A percentile compares a stretch with the other conserved stretches of the same genome.
These are phyloP conservation scores for Kwoniella botswanensis DNA, from an alignment of 768 basidiomycete species.

Conservation along the genomic window DNA sequence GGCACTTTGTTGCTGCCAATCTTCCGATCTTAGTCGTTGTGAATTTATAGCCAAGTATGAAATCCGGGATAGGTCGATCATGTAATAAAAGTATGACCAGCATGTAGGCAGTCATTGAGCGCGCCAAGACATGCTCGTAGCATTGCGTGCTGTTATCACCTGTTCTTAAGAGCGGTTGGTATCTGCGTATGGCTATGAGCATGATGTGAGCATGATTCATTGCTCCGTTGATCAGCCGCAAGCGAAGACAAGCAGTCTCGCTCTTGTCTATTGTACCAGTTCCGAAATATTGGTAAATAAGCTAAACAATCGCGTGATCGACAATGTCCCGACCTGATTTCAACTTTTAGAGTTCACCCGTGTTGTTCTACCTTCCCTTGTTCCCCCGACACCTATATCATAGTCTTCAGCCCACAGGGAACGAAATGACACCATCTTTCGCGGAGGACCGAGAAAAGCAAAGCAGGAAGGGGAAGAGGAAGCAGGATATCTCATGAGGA, in stretches of 20 bases:
- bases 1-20: too few species aligned
- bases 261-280: not conserved
- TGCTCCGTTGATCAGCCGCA: too few species aligned
- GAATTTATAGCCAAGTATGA: not conserved
- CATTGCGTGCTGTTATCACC: conserved; percentile 7
- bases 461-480: not conserved
- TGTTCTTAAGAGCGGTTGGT: not conserved
- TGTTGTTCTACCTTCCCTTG: not conserved
- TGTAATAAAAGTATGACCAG: not conserved
- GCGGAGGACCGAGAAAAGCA: not conserved
- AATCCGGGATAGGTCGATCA: not conserved
- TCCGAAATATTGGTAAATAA: not conserved
- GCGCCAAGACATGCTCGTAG: not conserved
- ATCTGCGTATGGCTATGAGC: not conserved
- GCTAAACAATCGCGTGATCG: not conserved
- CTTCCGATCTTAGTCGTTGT: too few species aligned
- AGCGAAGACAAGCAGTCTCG: too few species aligned
- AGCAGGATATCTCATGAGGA: not conserved
- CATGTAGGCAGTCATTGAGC: not conserved
- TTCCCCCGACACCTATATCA: not conserved
- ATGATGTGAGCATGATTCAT: too few species aligned
- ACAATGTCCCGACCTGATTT: not conserved
- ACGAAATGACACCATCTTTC: not conserved
- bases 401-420: not conserved
- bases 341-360: not conserved